A percentile compares a stretch with the other conserved stretches of the same genome.
phyloP scores from a whole-genome alignment of 2,329 filamentous ascomycete species.

The Neofusicoccum kwambonambiense region DNA sequence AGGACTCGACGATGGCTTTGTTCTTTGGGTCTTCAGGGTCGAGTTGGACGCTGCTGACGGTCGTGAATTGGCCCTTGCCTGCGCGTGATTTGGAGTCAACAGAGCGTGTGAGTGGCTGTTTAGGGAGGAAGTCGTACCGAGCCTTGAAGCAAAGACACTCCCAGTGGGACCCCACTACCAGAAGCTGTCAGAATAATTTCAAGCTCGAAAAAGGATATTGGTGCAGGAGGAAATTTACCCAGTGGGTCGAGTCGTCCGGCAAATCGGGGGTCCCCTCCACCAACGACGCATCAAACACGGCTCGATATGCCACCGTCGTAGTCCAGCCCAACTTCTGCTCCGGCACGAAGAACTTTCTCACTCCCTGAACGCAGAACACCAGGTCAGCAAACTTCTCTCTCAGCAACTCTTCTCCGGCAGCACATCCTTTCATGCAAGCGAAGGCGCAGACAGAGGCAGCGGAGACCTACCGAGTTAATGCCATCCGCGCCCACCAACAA shows the following conservation, averaged over 20 bases:
- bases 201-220: too few relatives aligned
- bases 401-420: not conserved
- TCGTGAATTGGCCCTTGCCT: constrained; percentile 24
- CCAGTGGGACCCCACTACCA: constrained; percentile 30
- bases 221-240: constrained; percentile 5
- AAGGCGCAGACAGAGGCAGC: not conserved
- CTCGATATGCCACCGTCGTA: constrained; percentile 38
- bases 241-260: constrained; percentile 38
- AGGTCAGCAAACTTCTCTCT: constrained; percentile 25
- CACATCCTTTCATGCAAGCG: not conserved
- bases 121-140: constrained; percentile 23
- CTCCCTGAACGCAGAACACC: constrained; percentile 5
- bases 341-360: constrained; percentile 9
- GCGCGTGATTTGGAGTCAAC: constrained; percentile 18
- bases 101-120: not conserved
- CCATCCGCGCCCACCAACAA: constrained; percentile 39
- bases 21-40: constrained; percentile 29
- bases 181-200: not conserved
- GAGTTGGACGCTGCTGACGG: constrained; percentile 28
- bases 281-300: constrained; percentile 36
- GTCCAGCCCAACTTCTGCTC: constrained; percentile 28
- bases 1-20: constrained; percentile 23
- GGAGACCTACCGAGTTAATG: constrained; percentile 34
- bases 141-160: constrained; percentile 33
- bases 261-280: constrained; percentile 32